Percentiles rank a stretch among this genome's conserved stretches.
Conservation (phyloP, 202 grass and related monocot species). For the Schoenoplectus triqueter region DNA sequence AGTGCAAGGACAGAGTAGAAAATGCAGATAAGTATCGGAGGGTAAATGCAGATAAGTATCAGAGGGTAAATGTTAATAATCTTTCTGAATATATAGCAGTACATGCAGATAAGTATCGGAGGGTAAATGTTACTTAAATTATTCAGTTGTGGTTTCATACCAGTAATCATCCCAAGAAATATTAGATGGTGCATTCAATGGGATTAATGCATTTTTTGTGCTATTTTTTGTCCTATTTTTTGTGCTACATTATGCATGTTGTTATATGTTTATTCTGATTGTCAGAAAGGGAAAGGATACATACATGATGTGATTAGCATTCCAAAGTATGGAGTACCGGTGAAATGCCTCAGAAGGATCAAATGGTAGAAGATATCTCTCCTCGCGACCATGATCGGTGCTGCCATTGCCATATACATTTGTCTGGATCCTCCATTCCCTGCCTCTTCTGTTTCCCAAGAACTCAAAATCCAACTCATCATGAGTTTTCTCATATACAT, state of each 20-base stretch:
- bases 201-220: background rate
- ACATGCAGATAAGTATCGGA: background rate
- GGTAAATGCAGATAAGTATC: background rate
- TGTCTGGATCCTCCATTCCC: slow-evolving; percentile 60
- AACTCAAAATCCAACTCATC: slow-evolving; percentile 71
- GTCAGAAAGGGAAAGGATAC: background rate
- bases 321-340: slow-evolving; percentile 83
- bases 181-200: too few species aligned
- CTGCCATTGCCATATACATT: slow-evolving; percentile 65
- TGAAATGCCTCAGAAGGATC: slow-evolving; percentile 70
- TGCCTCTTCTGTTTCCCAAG: slow-evolving; percentile 53
- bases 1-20: background rate
- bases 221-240: too few species aligned
- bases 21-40: background rate
- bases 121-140: background rate
- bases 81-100: background rate
- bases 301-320: slow-evolving; percentile 70
- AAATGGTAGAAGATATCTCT: slow-evolving; percentile 92
- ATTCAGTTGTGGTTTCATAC: background rate
- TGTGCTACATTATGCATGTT: too few species aligned
- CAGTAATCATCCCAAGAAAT: background rate
- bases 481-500: slow-evolving; percentile 54
- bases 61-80: background rate
- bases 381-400: slow-evolving; percentile 71
- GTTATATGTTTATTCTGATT: background rate